Conservation (phyloP, 2,329 filamentous ascomycete genomes). For the Alternaria novae-zelandiae region DNA sequence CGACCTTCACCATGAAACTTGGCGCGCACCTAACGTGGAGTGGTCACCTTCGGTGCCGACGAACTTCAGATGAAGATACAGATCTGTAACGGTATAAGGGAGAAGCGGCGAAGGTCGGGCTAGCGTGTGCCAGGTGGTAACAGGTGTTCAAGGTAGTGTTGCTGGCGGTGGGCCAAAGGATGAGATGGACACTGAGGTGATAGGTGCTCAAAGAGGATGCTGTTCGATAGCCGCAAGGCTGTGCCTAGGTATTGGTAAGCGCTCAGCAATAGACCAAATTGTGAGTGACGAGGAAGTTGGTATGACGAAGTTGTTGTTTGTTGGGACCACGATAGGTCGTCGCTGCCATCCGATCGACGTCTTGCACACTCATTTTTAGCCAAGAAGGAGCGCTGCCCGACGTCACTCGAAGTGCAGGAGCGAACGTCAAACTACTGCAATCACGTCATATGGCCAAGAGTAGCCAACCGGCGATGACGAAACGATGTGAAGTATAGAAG, state of each 20-base stretch:
- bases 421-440: not conserved
- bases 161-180: not conserved
- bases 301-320: slow-evolving; percentile 5
- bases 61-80: not conserved
- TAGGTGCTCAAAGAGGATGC: slow-evolving; percentile 9
- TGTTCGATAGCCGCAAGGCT: slow-evolving; percentile 4
- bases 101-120: not conserved
- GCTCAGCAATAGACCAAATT: not conserved
- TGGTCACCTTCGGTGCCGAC: not conserved
- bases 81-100: not conserved
- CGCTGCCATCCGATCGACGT: not conserved
- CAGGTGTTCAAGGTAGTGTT: not conserved
- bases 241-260: not conserved
- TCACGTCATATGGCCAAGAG: not conserved
- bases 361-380: not conserved
- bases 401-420: not conserved
- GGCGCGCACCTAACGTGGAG: not conserved
- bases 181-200: not conserved
- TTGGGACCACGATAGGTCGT: not conserved
- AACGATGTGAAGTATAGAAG: not conserved
- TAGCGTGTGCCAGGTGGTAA: not conserved
- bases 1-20: not conserved
- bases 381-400: not conserved
- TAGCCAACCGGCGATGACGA: not conserved
- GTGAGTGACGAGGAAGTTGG: not conserved